Conservation (phyloP, 1,284 basidiomycete genomes). For the Abortiporus biennis region DNA sequence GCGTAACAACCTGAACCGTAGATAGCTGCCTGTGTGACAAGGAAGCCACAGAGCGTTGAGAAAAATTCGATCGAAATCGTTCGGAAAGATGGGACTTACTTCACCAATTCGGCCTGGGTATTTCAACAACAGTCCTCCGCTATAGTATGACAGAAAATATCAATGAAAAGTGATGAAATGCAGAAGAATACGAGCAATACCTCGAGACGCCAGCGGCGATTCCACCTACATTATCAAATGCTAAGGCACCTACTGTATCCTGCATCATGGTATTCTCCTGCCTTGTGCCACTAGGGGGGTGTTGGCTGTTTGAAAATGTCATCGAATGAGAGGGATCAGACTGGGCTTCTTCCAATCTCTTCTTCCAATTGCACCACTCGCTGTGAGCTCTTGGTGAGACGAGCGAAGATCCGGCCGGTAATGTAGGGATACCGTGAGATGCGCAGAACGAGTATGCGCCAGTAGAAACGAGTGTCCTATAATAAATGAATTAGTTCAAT, state of each 20-base stretch:
- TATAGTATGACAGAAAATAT: constrained; percentile 21
- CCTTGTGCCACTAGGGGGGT: constrained; percentile 8
- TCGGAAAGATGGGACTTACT: constrained; percentile 28
- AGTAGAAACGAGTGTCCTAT: constrained; percentile 40
- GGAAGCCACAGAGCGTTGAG: constrained; percentile 1
- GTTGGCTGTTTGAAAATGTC: neutral
- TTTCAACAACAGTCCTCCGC: constrained; percentile 72
- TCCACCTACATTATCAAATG: constrained; percentile 35
- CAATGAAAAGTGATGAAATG: neutral
- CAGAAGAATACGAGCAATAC: constrained; percentile 27
- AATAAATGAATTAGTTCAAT: constrained; percentile 7
- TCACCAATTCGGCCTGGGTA: constrained; percentile 65
- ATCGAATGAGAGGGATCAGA: constrained; percentile 3
- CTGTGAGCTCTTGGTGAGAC: constrained; percentile 39
- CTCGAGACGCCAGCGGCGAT: constrained; percentile 73
- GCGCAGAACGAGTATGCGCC: constrained; percentile 49
- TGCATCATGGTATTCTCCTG: constrained; percentile 41
- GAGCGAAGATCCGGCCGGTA: constrained; percentile 38
- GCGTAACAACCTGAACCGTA: constrained; percentile 75
- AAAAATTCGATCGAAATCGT: neutral
- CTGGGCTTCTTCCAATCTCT: constrained; percentile 22
- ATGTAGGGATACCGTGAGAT: constrained; percentile 22
- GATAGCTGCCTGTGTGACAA: constrained; percentile 40
- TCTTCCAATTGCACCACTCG: constrained; percentile 62
- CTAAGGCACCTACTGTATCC: constrained; percentile 74